Evolutionary conservation across 176 grass and related monocot species (phyloP), one percentile per base, ranked within the genome.

Genomic region (Carex parvula): DNA sequence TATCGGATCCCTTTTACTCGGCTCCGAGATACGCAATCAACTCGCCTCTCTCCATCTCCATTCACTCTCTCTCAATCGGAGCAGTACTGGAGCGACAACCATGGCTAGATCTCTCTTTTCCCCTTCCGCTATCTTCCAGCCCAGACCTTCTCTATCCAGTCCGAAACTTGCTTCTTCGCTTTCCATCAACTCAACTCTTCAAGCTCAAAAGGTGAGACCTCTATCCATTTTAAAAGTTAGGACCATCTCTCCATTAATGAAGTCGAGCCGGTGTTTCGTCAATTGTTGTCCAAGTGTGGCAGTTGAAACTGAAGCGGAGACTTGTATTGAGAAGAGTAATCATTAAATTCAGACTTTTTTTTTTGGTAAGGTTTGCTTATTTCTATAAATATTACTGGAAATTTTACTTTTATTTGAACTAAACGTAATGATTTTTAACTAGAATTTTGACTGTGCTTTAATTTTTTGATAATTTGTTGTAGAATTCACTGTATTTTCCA

Each of bases 291-390:
- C 70, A 20, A 86, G 61, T 41, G 33, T 35, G 33, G 33, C 33
- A 35, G 33, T 35, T 35, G 61, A 54, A 64, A 74, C 62, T 50
- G 85, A 87, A 65, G 81, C 35, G 1, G 81, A 75, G 18, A 70
- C 8, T 46, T 1, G 85, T 29, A 87, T 90, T 70, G 88, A 90
- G 85, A 90, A 90, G 71, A 90, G 88, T 90, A 70, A 70, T 81
- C 18, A 42, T 57, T 48, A n/a, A 84, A 71, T 79, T 68, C 20
- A 17, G 10, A 46, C 42, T 0, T 35, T 35, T 46, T 46, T 46
- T 46, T 46, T 9, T 46, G 8, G 42, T 46, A 46, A 46, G 42
- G 8, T 46, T 10, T 46, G 8, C 44, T 46, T 46, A 35, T 35
- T 35, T 35, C 33, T 35, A 46, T n/a, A 10, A 46, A 46, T 46